A percentile compares a stretch with the other conserved stretches of the same genome.
Evolutionary conservation across 257 asterid species (phyloP).

Genomic region (Coffea canephora): DNA sequence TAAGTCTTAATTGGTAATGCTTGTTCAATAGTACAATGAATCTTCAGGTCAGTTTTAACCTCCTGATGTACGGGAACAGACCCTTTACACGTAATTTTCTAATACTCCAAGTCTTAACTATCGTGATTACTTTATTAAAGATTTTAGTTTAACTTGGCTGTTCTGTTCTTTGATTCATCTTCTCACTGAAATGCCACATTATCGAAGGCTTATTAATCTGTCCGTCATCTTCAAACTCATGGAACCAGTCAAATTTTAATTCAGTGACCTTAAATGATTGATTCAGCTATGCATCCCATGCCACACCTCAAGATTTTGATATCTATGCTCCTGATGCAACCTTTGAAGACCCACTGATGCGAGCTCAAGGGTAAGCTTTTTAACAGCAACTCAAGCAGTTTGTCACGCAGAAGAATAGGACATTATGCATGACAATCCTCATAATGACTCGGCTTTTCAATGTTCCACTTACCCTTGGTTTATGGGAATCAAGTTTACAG

Average conservation of each 20-base stretch:
- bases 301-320: conserved; percentile 67
- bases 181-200: not conserved
- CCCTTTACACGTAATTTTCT: not conserved
- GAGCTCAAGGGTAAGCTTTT: conserved; percentile 67
- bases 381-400: not conserved
- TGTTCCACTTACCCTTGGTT: not conserved
- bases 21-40: not conserved
- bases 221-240: not conserved
- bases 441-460: not conserved
- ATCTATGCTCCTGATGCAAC: conserved; percentile 75
- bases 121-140: not conserved
- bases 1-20: too few species aligned
- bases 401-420: not conserved
- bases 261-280: not conserved
- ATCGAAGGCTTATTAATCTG: not conserved
- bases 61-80: not conserved
- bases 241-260: not conserved
- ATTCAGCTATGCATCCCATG: conserved; percentile 76
- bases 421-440: not conserved
- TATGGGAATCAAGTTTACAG: not conserved
- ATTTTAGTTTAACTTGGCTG: not conserved
- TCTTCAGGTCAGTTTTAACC: not conserved
- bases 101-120: not conserved
- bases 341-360: conserved; percentile 89
- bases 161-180: not conserved